These are phyloP conservation scores for Tilletiopsis washingtonensis DNA, from an alignment of 1,284 basidiomycete genomes.

Conservation along the genomic window DNA sequence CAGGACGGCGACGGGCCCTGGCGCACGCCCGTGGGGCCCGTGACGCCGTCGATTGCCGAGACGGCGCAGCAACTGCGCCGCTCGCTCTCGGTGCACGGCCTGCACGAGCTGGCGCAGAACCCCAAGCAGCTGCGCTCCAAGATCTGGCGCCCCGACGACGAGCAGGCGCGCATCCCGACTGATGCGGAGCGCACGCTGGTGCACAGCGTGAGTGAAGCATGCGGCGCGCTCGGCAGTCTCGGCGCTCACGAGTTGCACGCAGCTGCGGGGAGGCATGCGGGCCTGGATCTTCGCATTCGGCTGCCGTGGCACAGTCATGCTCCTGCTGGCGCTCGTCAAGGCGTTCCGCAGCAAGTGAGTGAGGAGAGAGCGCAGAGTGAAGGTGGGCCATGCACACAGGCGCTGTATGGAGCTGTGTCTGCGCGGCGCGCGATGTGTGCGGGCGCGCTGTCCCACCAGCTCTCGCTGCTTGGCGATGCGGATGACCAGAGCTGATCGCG, in stretches of 20 bases:
- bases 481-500: too few relatives aligned
- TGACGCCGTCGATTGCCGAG: slow-evolving; percentile 42
- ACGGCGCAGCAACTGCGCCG: slow-evolving; percentile 37
- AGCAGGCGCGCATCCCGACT: slow-evolving; percentile 29
- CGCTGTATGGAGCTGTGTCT: too few relatives aligned
- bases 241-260: neutral
- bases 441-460: too few relatives aligned
- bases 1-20: slow-evolving; percentile 20
- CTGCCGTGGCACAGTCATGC: slow-evolving; percentile 28
- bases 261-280: slow-evolving; percentile 28
- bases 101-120: slow-evolving; percentile 38
- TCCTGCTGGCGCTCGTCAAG: slow-evolving; percentile 38
- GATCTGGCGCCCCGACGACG: slow-evolving; percentile 44
- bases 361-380: too few relatives aligned
- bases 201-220: slow-evolving; percentile 21
- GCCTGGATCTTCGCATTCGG: slow-evolving; percentile 40
- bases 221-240: neutral
- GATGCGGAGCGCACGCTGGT: slow-evolving; percentile 45
- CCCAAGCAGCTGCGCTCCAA: slow-evolving; percentile 37
- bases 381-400: too few relatives aligned
- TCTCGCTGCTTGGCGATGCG: neutral
- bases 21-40: slow-evolving; percentile 19
- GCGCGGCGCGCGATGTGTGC: neutral
- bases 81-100: slow-evolving; percentile 28
- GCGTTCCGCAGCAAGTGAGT: slow-evolving; percentile 23